Base-by-base conservation (phyloP, 129 eudicot species). In the Pseudognaphalium luteoalbum region DNA sequence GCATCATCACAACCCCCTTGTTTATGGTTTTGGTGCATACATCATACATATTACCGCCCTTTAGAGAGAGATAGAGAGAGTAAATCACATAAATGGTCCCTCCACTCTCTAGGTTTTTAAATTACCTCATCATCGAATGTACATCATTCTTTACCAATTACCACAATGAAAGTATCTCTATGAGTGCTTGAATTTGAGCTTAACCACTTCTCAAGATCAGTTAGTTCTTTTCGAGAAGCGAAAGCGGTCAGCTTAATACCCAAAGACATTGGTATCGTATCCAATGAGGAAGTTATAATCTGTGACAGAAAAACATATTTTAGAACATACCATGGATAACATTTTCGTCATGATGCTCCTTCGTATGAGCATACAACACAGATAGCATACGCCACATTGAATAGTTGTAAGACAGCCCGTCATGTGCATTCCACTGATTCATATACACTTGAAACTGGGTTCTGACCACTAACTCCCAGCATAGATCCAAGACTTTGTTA, bases 401-500 rank as follows among this genome's bases (percentile, higher is more conserved):
- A 68, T 9, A 64, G 28, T 25, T 25, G 28, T 25, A 25, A 25
- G 28, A 34, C 6, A 34, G 6, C 37, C 4, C 37, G 37, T 34
- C 37, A 34, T 34, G 37, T 34, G 37, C 37, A 34, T 34, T 5
- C 37, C 19, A 7, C 21, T n/a, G 32, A 72, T 32, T 5, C 10
- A 8, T 30, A 34, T 32, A 22, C 33, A 83, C n/a, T 62, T 37
- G 19, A 52, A 29, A 63, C 37, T 21, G 21, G 66, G 63, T 41
- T 65, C 71, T 68, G 65, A 93, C 98, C 98, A 91, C 91, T 39
- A 89, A 62, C 79, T 94, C 98, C 72, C 87, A 87, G 39, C 39
- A 35, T 35, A 35, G 5, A 35, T 35, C 7, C 7, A 35, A 35
- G 39, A 35, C 39, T 35, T 7, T 35, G 39, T 35, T 25, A 35